Evolutionary conservation across 306 rosid genomes (phyloP).

Genomic region (Crataegus laevigata): DNA sequence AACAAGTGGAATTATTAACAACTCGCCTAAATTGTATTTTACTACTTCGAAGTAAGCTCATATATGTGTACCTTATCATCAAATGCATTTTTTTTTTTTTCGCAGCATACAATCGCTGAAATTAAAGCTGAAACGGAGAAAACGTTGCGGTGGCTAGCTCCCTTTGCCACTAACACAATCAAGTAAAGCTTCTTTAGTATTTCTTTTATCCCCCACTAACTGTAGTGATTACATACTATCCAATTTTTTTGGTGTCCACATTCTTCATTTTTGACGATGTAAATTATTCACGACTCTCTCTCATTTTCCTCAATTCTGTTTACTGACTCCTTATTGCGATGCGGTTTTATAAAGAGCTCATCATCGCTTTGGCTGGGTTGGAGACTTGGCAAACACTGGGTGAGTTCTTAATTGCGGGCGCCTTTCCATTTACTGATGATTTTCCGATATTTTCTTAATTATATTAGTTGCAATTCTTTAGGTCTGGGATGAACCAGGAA

Average conservation of each 20-base stretch:
- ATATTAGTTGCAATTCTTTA: slow-evolving; percentile 22
- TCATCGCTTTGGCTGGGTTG: slow-evolving; percentile 99
- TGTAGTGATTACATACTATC: not conserved
- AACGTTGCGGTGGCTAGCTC: slow-evolving; percentile 90
- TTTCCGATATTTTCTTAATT: slow-evolving; percentile 4
- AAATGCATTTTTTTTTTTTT: slow-evolving; percentile 2
- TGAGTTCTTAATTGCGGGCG: slow-evolving; percentile 27
- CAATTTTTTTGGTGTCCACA: not conserved
- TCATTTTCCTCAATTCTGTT: not conserved
- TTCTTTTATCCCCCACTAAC: not conserved
- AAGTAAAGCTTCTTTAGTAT: slow-evolving; percentile 41
- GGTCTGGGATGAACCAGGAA: slow-evolving; percentile 68
- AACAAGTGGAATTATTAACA: not conserved
- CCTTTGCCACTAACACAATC: slow-evolving; percentile 83
- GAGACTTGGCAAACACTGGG: slow-evolving; percentile 99
- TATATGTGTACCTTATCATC: not conserved
- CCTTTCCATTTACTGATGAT: not conserved
- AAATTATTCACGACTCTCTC: not conserved
- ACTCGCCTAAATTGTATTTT: not conserved
- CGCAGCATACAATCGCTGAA: slow-evolving; percentile 82
- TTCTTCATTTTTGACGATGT: not conserved
- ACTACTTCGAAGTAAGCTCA: not conserved
- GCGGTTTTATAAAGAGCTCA: slow-evolving; percentile 56
- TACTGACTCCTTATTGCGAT: not conserved
- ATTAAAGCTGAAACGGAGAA: slow-evolving; percentile 97